Conservation (phyloP, 2,329 filamentous ascomycete genomes). For the Fusarium albosuccineum region DNA sequence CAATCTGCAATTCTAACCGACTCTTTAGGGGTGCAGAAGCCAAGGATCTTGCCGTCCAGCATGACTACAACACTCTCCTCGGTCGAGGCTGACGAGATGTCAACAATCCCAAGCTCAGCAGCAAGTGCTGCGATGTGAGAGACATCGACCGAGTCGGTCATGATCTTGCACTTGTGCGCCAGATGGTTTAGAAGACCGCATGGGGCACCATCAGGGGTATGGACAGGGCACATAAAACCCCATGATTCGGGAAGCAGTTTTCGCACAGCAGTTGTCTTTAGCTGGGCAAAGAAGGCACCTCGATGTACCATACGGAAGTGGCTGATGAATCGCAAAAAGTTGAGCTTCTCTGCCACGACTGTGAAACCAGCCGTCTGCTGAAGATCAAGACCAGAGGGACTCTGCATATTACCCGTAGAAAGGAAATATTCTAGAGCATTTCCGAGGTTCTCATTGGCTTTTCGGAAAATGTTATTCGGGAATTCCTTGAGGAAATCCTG, state of each 20-base stretch:
- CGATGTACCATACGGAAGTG: conserved; percentile 99
- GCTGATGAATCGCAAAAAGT: conserved; percentile 97
- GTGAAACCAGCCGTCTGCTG: conserved; percentile 96
- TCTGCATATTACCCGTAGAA: conserved; percentile 93
- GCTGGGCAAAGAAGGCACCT: conserved; percentile 97
- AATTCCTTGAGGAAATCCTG: conserved; percentile 85
- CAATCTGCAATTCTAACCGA: conserved; percentile 86
- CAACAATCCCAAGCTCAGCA: conserved; percentile 82
- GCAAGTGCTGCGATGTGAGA: conserved; percentile 81
- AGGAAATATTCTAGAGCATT: conserved; percentile 93
- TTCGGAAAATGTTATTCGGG: conserved; percentile 79
- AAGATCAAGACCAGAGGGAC: conserved; percentile 90
- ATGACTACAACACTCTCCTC: conserved; percentile 90
- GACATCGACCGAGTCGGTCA: conserved; percentile 80
- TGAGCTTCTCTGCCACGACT: conserved; percentile 98
- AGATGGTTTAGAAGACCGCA: conserved; percentile 96
- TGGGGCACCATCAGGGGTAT: conserved; percentile 95
- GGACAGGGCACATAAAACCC: conserved; percentile 97
- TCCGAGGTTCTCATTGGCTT: conserved; percentile 90
- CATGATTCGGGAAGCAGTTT: conserved; percentile 97
- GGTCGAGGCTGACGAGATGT: conserved; percentile 80
- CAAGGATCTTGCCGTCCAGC: conserved; percentile 89
- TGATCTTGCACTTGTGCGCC: conserved; percentile 92
- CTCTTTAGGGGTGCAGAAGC: conserved; percentile 89
- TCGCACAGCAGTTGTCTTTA: conserved; percentile 97